Evolutionary conservation across 768 basidiomycete genomes (phyloP).

Genomic region (Pisolithus sp.): DNA sequence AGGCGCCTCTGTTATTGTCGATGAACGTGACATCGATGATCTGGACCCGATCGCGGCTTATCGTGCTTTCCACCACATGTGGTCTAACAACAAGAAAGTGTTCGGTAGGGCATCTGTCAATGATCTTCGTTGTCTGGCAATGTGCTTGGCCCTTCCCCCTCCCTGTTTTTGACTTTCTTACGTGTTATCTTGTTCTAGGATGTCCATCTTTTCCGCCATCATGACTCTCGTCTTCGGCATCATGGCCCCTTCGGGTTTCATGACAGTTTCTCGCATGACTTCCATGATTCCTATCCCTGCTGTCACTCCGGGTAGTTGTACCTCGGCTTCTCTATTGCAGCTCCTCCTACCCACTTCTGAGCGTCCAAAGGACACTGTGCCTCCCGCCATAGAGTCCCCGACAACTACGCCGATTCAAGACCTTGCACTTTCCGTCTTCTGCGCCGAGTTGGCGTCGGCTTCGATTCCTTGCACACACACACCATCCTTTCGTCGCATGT

Average conservation of each 20-base stretch:
- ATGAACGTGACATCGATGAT: constrained; percentile 38
- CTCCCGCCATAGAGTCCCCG: constrained; percentile 22
- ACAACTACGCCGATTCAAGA: constrained; percentile 37
- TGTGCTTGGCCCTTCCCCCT: constrained; percentile 41
- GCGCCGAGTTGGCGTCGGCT: constrained; percentile 36
- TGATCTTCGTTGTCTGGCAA: constrained; percentile 52
- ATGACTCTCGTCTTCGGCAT: constrained; percentile 61
- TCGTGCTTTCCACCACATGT: constrained; percentile 41
- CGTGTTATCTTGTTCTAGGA: constrained; percentile 32
- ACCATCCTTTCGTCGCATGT: constrained; percentile 14
- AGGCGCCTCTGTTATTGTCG: constrained; percentile 36
- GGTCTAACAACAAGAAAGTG: constrained; percentile 28
- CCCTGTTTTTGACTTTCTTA: constrained; percentile 12
- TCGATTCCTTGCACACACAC: constrained; percentile 20
- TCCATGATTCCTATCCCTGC: constrained; percentile 11
- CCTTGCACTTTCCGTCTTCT: constrained; percentile 45
- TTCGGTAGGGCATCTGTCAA: constrained; percentile 33
- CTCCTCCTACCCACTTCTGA: constrained; percentile 36
- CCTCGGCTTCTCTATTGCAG: constrained; percentile 34
- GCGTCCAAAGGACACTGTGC: constrained; percentile 29
- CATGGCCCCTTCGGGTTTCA: constrained; percentile 28
- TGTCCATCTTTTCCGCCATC: constrained; percentile 64
- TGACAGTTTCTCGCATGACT: constrained; percentile 17
- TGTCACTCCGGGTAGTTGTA: constrained; percentile 19
- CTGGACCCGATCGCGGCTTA: constrained; percentile 38